Percentiles rank a stretch among this genome's conserved stretches.
Evolutionary conservation across 2,329 filamentous ascomycete species (phyloP).

Genomic region (Penicillium sclerotiorum): DNA sequence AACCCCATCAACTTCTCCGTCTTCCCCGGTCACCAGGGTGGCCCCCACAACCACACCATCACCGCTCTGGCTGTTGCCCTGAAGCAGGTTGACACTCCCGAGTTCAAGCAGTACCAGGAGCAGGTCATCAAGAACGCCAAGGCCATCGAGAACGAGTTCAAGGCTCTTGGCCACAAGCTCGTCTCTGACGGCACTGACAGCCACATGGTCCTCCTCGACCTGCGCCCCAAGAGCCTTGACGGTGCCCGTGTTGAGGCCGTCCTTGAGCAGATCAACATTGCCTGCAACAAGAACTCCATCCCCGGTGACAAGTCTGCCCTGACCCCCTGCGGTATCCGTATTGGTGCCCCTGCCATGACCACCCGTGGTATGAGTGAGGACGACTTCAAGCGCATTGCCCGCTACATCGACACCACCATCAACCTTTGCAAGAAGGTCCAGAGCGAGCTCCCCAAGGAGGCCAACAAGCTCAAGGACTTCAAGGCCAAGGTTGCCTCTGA

Average conservation of each 20-base stretch:
- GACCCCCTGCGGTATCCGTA: constrained; percentile 90
- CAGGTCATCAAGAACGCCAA: constrained; percentile 90
- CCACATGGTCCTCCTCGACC: constrained; percentile 89
- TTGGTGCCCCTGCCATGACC: constrained; percentile 97
- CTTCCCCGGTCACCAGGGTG: constrained; percentile 97
- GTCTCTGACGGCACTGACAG: constrained; percentile 96
- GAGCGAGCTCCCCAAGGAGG: constrained; percentile 83
- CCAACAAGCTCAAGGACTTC: constrained; percentile 99
- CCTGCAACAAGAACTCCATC: constrained; percentile 99
- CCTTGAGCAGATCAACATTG: constrained; percentile 97
- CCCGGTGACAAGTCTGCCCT: constrained; percentile 97
- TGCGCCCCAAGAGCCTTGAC: constrained; percentile 86
- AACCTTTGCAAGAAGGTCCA: constrained; percentile 90
- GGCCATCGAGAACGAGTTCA: constrained; percentile 77
- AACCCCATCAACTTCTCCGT: constrained; percentile 93
- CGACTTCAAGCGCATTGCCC: constrained; percentile 87
- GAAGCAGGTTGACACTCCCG: constrained; percentile 85
- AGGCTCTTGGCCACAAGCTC: constrained; percentile 73
- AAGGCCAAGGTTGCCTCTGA: constrained; percentile 84
- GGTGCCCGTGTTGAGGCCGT: constrained; percentile 92
- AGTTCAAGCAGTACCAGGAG: constrained; percentile 91
- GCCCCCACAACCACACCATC: constrained; percentile 98
- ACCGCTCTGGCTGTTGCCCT: constrained; percentile 91
- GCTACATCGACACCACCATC: constrained; percentile 87
- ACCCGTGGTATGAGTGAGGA: constrained; percentile 88